Evolutionary conservation across 139 green algal genomes (phyloP).

Genomic region (Eudorina sp.): DNA sequence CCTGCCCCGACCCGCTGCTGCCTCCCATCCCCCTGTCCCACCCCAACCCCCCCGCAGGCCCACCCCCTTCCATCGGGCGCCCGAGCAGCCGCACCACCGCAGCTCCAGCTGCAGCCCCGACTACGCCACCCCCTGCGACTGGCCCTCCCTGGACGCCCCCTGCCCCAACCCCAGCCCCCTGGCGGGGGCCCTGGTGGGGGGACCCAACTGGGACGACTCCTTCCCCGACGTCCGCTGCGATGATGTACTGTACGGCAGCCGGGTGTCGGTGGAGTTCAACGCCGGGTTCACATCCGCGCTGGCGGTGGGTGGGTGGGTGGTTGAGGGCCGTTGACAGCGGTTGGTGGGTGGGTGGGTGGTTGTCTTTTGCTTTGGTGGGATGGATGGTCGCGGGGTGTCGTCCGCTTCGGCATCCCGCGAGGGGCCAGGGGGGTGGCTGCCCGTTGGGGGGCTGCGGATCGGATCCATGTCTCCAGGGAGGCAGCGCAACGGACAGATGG

Average conservation of each 20-base stretch:
- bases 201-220: conserved; percentile 53
- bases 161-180: conserved; percentile 28
- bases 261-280: conserved; percentile 65
- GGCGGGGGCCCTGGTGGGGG: conserved; percentile 67
- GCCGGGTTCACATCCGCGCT: conserved; percentile 56
- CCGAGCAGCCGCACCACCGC: conserved; percentile 31
- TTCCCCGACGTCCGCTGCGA: conserved; percentile 39
- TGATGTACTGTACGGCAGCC: conserved; percentile 43
- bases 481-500: too few species aligned
- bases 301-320: not conserved
- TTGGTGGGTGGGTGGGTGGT: too few species aligned
- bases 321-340: too few species aligned
- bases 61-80: not conserved
- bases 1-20: too few species aligned
- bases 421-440: too few species aligned
- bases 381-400: too few species aligned
- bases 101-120: conserved; percentile 23
- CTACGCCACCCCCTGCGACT: conserved; percentile 11
- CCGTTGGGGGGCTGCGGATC: too few species aligned
- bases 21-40: too few species aligned
- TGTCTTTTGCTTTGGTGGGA: too few species aligned
- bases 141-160: not conserved
- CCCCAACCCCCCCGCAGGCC: conserved; percentile 30
- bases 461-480: too few species aligned
- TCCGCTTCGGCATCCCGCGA: too few species aligned